Evolutionary conservation across 768 basidiomycete genomes (phyloP).

Genomic region (Hypholoma fasciculare): DNA sequence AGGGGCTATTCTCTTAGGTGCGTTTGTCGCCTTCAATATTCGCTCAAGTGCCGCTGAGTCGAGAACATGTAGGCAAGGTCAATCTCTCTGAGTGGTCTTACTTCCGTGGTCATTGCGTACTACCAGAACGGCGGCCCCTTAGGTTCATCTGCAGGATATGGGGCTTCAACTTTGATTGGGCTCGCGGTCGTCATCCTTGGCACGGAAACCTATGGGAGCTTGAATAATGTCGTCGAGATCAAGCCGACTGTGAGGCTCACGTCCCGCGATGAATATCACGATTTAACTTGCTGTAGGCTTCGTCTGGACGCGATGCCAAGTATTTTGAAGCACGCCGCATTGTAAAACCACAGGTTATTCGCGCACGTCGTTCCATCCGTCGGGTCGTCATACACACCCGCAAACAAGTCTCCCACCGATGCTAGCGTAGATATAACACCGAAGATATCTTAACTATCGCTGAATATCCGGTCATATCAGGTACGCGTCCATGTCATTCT

Average conservation of each 20-base stretch:
- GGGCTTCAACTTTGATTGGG: constrained; percentile 51
- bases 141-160: constrained; percentile 63
- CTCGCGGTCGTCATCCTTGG: constrained; percentile 48
- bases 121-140: constrained; percentile 53
- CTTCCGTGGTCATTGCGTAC: constrained; percentile 49
- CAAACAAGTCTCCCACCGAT: constrained; percentile 24
- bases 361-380: constrained; percentile 50
- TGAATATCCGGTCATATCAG: constrained; percentile 56
- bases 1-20: constrained; percentile 46
- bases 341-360: constrained; percentile 46
- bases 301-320: constrained; percentile 37
- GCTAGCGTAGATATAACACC: neutral
- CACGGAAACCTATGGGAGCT: constrained; percentile 52
- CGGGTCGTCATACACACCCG: constrained; percentile 35
- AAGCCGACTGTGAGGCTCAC: constrained; percentile 63
- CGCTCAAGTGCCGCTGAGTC: neutral
- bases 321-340: constrained; percentile 47
- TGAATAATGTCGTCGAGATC: constrained; percentile 58
- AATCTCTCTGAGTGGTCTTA: constrained; percentile 57
- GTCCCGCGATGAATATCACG: constrained; percentile 31
- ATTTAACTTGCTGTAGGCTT: constrained; percentile 23
- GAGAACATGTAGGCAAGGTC: constrained; percentile 41
- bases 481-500: neutral
- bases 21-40: neutral
- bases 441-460: constrained; percentile 35